Evolutionary conservation across 1,284 basidiomycete species (phyloP).

Genomic region (Stygiomarasmius scandens): DNA sequence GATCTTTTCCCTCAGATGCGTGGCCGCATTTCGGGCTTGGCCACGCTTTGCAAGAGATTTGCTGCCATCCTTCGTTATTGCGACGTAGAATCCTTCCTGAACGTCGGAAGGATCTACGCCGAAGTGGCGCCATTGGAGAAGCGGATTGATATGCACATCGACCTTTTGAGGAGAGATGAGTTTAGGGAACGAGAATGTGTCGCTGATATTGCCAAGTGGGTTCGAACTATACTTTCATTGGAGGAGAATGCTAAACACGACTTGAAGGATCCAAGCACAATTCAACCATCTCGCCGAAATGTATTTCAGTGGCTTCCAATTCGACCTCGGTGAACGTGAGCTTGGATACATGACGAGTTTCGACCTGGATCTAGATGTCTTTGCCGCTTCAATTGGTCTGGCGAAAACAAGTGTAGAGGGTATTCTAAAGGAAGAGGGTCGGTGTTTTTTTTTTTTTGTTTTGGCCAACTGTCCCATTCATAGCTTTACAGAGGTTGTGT

Average conservation of each 20-base stretch:
- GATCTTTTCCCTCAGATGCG: conserved; percentile 59
- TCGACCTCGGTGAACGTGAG: conserved; percentile 87
- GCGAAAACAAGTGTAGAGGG: conserved; percentile 82
- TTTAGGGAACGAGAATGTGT: conserved; percentile 93
- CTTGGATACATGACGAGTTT: conserved; percentile 80
- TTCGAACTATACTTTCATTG: conserved; percentile 15
- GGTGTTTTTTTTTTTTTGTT: conserved; percentile 19
- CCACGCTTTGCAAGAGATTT: conserved; percentile 86
- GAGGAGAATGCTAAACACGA: background rate
- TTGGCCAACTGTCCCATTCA: background rate
- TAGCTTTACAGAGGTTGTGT: conserved; percentile 57
- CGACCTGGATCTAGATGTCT: conserved; percentile 90
- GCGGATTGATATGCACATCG: conserved; percentile 89
- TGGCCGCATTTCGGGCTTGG: conserved; percentile 77
- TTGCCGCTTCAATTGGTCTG: conserved; percentile 86
- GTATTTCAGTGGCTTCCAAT: conserved; percentile 80
- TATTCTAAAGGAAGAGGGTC: conserved; percentile 78
- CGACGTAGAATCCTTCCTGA: conserved; percentile 82
- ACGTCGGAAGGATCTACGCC: conserved; percentile 79
- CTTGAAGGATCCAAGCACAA: conserved; percentile 80
- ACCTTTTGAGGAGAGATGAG: conserved; percentile 81
- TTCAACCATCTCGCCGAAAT: conserved; percentile 89
- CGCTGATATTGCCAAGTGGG: conserved; percentile 83
- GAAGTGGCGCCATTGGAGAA: conserved; percentile 91
- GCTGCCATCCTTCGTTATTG: conserved; percentile 79